Evolutionary conservation across 371 early-diverging fungal species (phyloP), one percentile per base, ranked within the genome.

Genomic region (Rhizopus arrhizus): DNA sequence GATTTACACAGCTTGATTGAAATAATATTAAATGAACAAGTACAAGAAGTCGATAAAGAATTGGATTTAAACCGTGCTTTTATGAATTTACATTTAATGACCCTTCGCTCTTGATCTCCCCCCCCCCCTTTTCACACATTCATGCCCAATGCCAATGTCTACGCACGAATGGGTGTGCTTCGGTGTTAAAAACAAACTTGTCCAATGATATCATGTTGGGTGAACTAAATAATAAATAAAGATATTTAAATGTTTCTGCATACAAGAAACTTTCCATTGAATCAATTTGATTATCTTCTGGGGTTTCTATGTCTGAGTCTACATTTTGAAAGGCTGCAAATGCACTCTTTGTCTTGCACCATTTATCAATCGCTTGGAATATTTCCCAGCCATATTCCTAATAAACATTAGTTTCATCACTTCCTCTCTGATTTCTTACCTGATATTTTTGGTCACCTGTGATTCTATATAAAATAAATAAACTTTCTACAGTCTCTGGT

Each of bases 201-300:
- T 89, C 87, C 53, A 94, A 70, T 15, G 90, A 81, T 2, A 89
- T 58, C 5, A 82, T 29, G 5, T 79, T 77, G 28, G 74, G 66
- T 11, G 85, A 80, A 51, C 83, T 78, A 59, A 95, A 95, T 29
- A 94, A 72, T 51, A 93, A 69, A 72, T 91, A 95, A 22, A 95
- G 72, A 65, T 95, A 95, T 72, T 95, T 95, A 48, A 95, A 83
- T 0, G 94, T 93, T 64, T 95, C 93, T 0, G 90, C 92, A 61
- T 93, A 62, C 65, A 95, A 89, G 70, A 94, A 93, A 40, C 89
- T 77, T 62, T 77, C 81, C 81, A 80, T 80, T 0, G 78, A 69
- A 46, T 81, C 78, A 10, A 67, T 63, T 22, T 74, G 72, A 29
- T 74, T 72, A 10, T 32, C 13, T 29, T 77, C 11, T 77, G 22